Conservation (phyloP, 345 rosid genomes). For the Populus deltoides region DNA sequence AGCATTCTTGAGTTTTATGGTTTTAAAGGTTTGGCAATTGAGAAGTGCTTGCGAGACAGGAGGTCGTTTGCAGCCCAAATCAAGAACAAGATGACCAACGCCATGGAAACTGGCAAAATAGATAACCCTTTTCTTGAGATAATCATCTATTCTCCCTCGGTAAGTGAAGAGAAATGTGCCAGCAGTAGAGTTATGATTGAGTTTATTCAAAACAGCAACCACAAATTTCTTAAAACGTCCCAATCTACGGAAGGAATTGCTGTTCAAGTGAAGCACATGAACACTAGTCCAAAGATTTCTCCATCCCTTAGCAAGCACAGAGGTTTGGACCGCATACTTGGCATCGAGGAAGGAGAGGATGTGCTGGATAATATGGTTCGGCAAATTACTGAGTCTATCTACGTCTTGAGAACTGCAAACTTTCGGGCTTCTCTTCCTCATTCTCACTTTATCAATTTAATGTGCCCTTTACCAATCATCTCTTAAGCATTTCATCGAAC, state of each 20-base stretch:
- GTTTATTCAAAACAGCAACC: background rate
- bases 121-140: background rate
- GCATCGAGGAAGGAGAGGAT: conserved; percentile 10
- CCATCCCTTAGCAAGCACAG: background rate
- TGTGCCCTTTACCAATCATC: too few species aligned
- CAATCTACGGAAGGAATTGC: background rate
- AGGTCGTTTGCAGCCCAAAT: background rate
- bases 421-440: too few species aligned
- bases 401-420: background rate
- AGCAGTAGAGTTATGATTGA: too few species aligned
- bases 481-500: too few species aligned
- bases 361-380: background rate
- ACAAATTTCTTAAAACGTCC: background rate
- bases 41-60: background rate
- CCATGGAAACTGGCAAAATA: background rate
- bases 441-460: too few species aligned
- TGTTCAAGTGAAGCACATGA: background rate
- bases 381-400: conserved; percentile 3
- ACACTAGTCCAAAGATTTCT: background rate
- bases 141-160: background rate
- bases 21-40: background rate
- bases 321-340: background rate
- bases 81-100: background rate
- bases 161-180: background rate
- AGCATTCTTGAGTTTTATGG: background rate